These are phyloP conservation scores for Mrakia blollopis DNA, from an alignment of 768 basidiomycete genomes.

Conservation along the genomic window DNA sequence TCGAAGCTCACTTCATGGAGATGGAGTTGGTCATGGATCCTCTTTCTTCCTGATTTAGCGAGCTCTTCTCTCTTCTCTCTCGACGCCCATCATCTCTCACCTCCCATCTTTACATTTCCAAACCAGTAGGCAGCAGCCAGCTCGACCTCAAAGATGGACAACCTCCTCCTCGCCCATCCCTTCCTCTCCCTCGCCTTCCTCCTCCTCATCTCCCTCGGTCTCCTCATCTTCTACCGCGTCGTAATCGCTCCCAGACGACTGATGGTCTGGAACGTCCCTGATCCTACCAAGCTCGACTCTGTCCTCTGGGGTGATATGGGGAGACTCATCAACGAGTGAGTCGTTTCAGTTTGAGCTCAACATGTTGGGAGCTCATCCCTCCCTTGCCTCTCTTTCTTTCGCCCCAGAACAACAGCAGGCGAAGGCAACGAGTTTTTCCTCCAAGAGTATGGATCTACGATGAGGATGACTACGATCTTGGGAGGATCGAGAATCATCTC, in stretches of 20 bases:
- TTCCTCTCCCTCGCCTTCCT: background rate
- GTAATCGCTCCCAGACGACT: background rate
- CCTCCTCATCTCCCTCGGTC: background rate
- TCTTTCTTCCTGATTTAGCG: too few relatives aligned
- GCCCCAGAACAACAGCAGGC: background rate
- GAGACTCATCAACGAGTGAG: background rate
- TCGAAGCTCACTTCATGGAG: too few relatives aligned
- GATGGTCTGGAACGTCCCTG: background rate
- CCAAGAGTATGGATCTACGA: background rate
- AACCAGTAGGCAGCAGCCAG: too few relatives aligned
- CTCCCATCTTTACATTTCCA: too few relatives aligned
- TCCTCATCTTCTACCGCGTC: background rate
- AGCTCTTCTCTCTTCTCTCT: too few relatives aligned
- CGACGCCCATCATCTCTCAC: too few relatives aligned
- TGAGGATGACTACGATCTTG: background rate
- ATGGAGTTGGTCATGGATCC: too few relatives aligned
- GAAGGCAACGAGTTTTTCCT: background rate
- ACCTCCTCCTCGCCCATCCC: background rate
- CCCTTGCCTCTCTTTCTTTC: background rate
- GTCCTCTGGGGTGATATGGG: background rate
- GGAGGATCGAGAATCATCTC: background rate
- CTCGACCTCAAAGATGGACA: too few relatives aligned
- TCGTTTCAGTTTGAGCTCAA: background rate
- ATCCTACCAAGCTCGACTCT: background rate
- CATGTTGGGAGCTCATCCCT: background rate